phyloP scores from a whole-genome alignment of 768 basidiomycete genomes.

The Coprinopsis sp. region DNA sequence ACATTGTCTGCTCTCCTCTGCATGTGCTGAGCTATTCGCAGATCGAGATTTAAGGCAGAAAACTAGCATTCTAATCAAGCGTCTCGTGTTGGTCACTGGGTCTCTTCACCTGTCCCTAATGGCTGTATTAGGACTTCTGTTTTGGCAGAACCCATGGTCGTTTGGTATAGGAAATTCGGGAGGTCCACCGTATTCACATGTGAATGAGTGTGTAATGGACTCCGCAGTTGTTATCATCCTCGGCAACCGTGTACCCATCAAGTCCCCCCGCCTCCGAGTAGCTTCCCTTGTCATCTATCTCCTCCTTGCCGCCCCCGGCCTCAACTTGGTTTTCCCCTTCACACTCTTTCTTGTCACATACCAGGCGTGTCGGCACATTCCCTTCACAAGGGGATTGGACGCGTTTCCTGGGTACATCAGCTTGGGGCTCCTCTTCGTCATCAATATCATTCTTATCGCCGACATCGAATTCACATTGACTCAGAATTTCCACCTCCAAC shows the following conservation, averaged over 20 bases:
- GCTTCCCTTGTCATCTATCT: constrained; percentile 2
- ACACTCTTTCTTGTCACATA: neutral
- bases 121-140: constrained; percentile 8
- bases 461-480: neutral
- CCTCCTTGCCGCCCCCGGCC: neutral
- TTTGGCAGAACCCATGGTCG: constrained; percentile 7
- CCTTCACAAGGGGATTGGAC: too few species aligned
- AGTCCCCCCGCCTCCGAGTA: neutral
- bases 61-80: neutral
- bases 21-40: too few species aligned
- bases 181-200: neutral
- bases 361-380: too few species aligned
- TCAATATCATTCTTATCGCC: neutral
- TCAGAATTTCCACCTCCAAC: neutral
- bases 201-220: neutral
- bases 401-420: neutral
- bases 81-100: constrained; percentile 1
- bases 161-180: too few species aligned
- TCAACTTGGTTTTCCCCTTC: constrained; percentile 3
- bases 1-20: too few species aligned
- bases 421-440: neutral
- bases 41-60: too few species aligned
- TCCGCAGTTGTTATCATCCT: constrained; percentile 1
- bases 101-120: constrained; percentile 11
- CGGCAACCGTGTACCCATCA: neutral